Evolutionary conservation across 169 alveolate genomes (phyloP).

Genomic region (Plasmodium berghei): DNA sequence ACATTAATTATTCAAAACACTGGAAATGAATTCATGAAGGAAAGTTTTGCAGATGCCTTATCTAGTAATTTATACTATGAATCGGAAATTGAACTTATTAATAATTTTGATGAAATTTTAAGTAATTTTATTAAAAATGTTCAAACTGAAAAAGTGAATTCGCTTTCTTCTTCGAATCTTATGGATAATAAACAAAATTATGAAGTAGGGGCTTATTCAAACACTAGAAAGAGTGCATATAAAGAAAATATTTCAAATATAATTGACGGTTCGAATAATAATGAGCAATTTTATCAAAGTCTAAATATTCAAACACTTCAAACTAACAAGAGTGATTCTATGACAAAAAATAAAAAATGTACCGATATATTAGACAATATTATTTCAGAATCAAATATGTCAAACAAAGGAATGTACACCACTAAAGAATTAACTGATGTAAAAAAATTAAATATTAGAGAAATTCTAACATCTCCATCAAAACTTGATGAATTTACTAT

Average conservation of each 20-base stretch:
- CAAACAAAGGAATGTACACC: neutral
- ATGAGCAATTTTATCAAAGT: neutral
- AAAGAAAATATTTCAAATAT: conserved; percentile 5
- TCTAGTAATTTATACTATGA: neutral
- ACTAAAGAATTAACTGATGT: neutral
- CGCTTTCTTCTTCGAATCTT: neutral
- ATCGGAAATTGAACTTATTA: conserved; percentile 22
- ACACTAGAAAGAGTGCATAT: conserved; percentile 19
- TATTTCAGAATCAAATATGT: too few species aligned
- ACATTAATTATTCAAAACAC: conserved; percentile 19
- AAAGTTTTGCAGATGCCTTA: neutral
- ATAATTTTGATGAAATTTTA: conserved; percentile 53
- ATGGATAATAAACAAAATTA: neutral
- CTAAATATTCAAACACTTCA: conserved; percentile 11
- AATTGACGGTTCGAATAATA: neutral
- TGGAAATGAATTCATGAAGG: conserved; percentile 9
- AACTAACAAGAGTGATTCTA: conserved; percentile 2
- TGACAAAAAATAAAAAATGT: too few species aligned
- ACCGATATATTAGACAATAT: too few species aligned
- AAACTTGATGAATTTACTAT: neutral
- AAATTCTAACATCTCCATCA: too few species aligned
- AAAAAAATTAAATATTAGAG: too few species aligned
- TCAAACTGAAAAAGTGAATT: too few species aligned
- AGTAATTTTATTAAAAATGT: conserved; percentile 63
- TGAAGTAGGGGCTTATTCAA: conserved; percentile 23